Evolutionary conservation across 129 eudicot species (phyloP).

Genomic region (Pseudognaphalium luteoalbum): DNA sequence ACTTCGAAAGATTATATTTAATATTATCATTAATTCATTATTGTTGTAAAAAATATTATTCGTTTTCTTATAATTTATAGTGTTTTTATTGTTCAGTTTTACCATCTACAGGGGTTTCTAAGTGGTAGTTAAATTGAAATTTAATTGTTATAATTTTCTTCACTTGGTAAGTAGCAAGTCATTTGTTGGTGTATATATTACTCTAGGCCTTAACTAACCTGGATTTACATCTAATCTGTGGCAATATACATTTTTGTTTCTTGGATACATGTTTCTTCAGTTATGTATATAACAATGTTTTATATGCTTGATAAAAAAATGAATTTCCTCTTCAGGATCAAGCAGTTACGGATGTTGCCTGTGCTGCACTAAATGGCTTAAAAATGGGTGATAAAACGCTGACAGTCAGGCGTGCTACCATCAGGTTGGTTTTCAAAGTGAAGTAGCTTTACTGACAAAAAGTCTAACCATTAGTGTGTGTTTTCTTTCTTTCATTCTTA

Average conservation of each 20-base stretch:
- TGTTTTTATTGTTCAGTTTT: neutral
- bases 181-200: neutral
- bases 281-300: neutral
- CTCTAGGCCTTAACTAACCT: neutral
- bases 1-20: no score
- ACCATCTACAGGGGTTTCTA: neutral
- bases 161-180: neutral
- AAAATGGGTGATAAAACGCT: constrained; percentile 97
- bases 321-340: constrained; percentile 54
- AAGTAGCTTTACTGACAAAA: constrained; percentile 14
- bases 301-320: neutral
- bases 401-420: constrained; percentile 86
- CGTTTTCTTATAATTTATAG: no score
- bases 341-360: constrained; percentile 81
- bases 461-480: no score
- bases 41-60: no score
- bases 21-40: no score
- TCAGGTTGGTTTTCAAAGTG: constrained; percentile 51
- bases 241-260: neutral
- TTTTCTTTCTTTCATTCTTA: no score
- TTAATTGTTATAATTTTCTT: neutral
- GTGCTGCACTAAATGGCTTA: constrained; percentile 89
- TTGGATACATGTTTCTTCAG: neutral
- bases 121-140: neutral
- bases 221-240: constrained; percentile 1